These are phyloP conservation scores for Colletotrichum plurivorum DNA, from an alignment of 2,329 filamentous ascomycete genomes.

Conservation along the genomic window DNA sequence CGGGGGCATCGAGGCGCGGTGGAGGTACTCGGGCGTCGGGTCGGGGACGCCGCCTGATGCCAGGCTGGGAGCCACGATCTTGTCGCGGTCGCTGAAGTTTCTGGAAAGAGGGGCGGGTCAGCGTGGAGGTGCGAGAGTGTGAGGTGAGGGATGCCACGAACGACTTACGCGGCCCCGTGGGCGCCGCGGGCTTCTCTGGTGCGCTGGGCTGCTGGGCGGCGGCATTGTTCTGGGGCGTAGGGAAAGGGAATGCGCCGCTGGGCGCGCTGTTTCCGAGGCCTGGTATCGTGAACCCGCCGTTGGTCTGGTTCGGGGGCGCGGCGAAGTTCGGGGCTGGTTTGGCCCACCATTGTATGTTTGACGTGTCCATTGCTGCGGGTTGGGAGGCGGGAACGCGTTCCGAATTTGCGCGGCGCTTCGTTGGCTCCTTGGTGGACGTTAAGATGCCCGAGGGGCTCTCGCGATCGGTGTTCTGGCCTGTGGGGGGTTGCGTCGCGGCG, in stretches of 20 bases:
- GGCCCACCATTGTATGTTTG: slow-evolving; percentile 38
- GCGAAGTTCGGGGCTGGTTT: slow-evolving; percentile 25
- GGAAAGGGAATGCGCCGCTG: slow-evolving; percentile 15
- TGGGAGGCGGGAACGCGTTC: neutral
- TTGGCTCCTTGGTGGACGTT: neutral
- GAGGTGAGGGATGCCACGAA: neutral
- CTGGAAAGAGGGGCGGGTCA: neutral
- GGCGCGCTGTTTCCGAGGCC: slow-evolving; percentile 31
- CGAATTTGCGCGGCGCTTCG: no score
- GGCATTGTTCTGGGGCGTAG: neutral
- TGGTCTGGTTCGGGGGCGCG: slow-evolving; percentile 9
- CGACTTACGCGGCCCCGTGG: slow-evolving; percentile 14
- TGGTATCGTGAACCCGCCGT: slow-evolving; percentile 33
- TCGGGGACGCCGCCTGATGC: slow-evolving; percentile 72
- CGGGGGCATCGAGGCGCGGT: slow-evolving; percentile 62
- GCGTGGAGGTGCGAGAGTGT: no score
- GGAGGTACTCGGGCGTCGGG: slow-evolving; percentile 73
- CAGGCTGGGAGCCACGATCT: slow-evolving; percentile 47
- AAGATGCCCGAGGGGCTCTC: neutral
- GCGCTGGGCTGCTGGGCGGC: neutral
- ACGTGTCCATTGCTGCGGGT: slow-evolving; percentile 7
- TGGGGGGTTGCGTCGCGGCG: neutral
- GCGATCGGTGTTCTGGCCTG: neutral
- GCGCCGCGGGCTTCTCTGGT: neutral
- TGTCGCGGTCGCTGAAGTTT: slow-evolving; percentile 36